Evolutionary conservation across 2,329 filamentous ascomycete genomes (phyloP), one percentile per base, ranked within the genome.

Genomic region (Ramichloridium luteum): DNA sequence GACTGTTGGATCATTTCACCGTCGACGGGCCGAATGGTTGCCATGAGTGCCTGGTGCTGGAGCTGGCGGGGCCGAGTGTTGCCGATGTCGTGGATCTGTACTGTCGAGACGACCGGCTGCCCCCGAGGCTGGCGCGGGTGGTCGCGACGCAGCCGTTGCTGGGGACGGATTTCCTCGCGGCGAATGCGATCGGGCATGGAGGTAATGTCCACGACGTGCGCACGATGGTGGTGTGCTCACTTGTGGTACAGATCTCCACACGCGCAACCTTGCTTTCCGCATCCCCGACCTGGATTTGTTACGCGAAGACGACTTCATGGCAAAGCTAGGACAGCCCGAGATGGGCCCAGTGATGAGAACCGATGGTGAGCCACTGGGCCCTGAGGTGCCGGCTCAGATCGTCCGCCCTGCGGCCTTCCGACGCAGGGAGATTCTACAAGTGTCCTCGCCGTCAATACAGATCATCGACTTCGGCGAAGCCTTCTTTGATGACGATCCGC

Each of bases 11-110:
- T 39, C 13, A 47, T 15, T 65, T 65, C 25, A 22, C 53, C 5
- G 27, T 59, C 27, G 28, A 43, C 2, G 60, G 63, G 9, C 61
- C 60, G 6, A 67, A 67, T 45, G 60, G 62, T 10, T 46, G 17
- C 3, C 62, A 67, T 38, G 36, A 50, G 11, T 67, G 62, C 40
- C 41, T 65, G 0, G 55, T 67, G 8, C 53, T 57, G 30, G 54
- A 62, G 26, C 31, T 62, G 13, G 43, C 57, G 12, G 59, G 58
- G 1, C 50, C 59, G 8, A 62, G 44, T 44, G 48, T 62, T 13
- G 51, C 56, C 8, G 45, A 54, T 28, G 39, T 54, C 36, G 51
- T 61, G 31, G 50, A 58, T 30, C 36, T 42, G 6, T 48, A 48
- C n/a, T 57, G 56, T 35, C 13, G 41, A 39, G 42, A 46, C 38